Evolutionary conservation across 2,329 filamentous ascomycete species (phyloP).

Genomic region (Alternaria burnsii): DNA sequence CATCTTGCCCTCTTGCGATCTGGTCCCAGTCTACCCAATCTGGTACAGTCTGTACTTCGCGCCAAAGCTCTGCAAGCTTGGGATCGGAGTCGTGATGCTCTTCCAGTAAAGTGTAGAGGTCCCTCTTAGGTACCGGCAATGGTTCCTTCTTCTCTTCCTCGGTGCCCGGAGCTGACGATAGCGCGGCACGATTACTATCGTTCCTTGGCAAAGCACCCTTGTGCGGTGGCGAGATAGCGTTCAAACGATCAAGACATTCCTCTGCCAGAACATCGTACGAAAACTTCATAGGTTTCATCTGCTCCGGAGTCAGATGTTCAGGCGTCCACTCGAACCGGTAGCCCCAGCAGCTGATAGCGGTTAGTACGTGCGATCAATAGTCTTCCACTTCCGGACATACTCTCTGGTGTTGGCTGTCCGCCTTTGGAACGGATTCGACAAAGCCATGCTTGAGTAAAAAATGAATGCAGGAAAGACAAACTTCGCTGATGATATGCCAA

Average conservation of each 20-base stretch:
- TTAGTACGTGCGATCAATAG: constrained; percentile 20
- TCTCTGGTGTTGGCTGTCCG: constrained; percentile 54
- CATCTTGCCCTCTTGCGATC: constrained; percentile 75
- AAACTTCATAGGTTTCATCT: constrained; percentile 68
- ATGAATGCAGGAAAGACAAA: not conserved
- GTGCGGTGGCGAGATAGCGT: constrained; percentile 65
- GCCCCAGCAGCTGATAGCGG: constrained; percentile 63
- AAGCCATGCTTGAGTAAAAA: constrained; percentile 48
- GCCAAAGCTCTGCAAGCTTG: constrained; percentile 68
- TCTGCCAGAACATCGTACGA: constrained; percentile 75
- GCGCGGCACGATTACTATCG: constrained; percentile 41
- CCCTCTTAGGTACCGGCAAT: constrained; percentile 55
- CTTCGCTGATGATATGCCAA: not conserved
- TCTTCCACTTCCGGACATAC: constrained; percentile 44
- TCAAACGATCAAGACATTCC: constrained; percentile 70
- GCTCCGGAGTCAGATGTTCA: constrained; percentile 67
- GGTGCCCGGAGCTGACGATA: constrained; percentile 37
- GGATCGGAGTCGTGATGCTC: constrained; percentile 66
- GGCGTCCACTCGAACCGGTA: constrained; percentile 75
- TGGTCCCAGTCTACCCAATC: constrained; percentile 82
- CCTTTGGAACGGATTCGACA: constrained; percentile 54
- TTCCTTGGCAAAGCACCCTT: constrained; percentile 51
- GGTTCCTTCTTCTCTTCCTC: constrained; percentile 45
- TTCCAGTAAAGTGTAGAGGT: constrained; percentile 70
- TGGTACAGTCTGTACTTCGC: constrained; percentile 71